Percentiles rank a stretch among this genome's conserved stretches.
phyloP scores from a whole-genome alignment of 805 yeast species.

The Phaffomyces opuntiae region DNA sequence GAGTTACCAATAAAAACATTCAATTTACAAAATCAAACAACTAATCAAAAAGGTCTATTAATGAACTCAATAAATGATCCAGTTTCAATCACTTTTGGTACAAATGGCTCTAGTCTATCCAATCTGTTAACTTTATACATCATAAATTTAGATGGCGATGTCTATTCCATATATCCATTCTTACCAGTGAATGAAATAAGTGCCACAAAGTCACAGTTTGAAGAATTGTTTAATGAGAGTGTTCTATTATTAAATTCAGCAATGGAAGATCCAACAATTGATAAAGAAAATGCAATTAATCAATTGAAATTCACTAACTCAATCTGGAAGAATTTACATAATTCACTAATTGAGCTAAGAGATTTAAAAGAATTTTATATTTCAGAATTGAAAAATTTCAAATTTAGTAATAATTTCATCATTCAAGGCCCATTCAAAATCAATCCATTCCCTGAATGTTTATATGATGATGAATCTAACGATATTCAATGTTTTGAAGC shows the following conservation, averaged over 20 bases:
- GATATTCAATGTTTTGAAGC: constrained; percentile 26
- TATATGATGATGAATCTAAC: constrained; percentile 41
- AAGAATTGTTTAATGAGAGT: constrained; percentile 28
- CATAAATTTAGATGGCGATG: constrained; percentile 47
- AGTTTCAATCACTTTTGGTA: constrained; percentile 21
- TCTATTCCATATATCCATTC: constrained; percentile 60
- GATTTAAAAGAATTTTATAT: constrained; percentile 17
- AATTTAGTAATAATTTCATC: constrained; percentile 4
- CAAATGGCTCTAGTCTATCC: constrained; percentile 6
- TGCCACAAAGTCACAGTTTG: constrained; percentile 27
- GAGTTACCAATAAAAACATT: constrained; percentile 17
- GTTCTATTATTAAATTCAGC: constrained; percentile 23
- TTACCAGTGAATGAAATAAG: constrained; percentile 37
- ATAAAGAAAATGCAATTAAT: constrained; percentile 15
- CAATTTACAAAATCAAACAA: constrained; percentile 14
- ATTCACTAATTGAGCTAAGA: constrained; percentile 16
- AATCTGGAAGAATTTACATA: constrained; percentile 25
- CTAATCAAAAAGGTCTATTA: constrained; percentile 15
- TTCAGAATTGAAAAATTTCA: constrained; percentile 9
- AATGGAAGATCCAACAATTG: constrained; percentile 8
- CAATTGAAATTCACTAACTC: constrained; percentile 31
- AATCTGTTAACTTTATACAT: constrained; percentile 50
- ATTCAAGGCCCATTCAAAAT: constrained; percentile 50
- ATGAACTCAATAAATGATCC: constrained; percentile 16
- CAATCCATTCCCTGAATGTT: constrained; percentile 45